Conservation (phyloP, 2,329 filamentous ascomycete species). For the Venturia nashicola region DNA sequence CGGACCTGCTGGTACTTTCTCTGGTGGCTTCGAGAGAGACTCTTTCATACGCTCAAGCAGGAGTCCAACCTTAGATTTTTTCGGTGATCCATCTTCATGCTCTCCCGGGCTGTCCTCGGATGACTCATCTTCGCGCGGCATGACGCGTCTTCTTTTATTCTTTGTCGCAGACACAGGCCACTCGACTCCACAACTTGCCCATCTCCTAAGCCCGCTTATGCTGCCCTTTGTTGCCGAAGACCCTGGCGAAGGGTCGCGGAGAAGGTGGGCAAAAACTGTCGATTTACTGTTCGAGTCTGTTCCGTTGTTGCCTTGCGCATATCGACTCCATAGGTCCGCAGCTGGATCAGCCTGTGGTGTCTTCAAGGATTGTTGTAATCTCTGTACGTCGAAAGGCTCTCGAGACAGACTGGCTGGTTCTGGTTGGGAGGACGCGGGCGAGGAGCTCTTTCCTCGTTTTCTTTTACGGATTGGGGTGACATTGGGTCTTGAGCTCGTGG, state of each 20-base stretch:
- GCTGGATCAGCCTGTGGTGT: constrained; percentile 36
- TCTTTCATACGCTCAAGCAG: constrained; percentile 34
- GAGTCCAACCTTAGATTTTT: constrained; percentile 17
- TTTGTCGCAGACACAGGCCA: constrained; percentile 33
- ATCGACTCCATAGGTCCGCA: constrained; percentile 34
- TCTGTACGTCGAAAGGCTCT: constrained; percentile 15
- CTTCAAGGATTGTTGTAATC: constrained; percentile 17
- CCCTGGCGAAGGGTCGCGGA: constrained; percentile 33
- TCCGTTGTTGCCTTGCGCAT: constrained; percentile 17
- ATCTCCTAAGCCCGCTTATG: constrained; percentile 33
- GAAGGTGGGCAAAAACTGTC: constrained; percentile 27
- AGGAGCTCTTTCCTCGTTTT: constrained; percentile 35
- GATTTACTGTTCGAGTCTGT: not conserved
- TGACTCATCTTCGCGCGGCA: constrained; percentile 20
- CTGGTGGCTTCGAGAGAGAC: constrained; percentile 24
- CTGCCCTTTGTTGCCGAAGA: constrained; percentile 32
- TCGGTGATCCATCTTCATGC: constrained; percentile 12
- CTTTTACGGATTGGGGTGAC: constrained; percentile 20
- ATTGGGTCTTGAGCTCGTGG: constrained; percentile 11
- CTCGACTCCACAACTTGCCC: constrained; percentile 38
- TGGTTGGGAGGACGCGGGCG: constrained; percentile 28
- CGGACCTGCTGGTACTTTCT: constrained; percentile 20
- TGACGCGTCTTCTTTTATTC: constrained; percentile 15
- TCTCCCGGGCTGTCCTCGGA: constrained; percentile 12
- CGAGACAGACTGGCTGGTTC: constrained; percentile 18